These are phyloP conservation scores for Colletotrichum trifolii DNA, from an alignment of 2,329 filamentous ascomycete species.

Conservation along the genomic window DNA sequence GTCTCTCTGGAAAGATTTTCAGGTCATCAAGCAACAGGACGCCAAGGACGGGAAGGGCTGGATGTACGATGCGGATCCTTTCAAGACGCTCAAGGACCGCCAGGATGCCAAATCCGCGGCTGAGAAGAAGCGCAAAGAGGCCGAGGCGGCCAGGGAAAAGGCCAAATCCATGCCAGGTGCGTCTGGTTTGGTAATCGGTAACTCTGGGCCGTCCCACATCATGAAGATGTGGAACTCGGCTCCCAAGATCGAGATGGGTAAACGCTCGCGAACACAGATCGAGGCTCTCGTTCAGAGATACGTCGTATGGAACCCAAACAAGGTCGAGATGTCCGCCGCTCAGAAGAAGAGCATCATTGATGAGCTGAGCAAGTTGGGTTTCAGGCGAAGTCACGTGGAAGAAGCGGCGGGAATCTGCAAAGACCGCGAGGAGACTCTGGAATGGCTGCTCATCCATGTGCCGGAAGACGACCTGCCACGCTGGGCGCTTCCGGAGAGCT, in stretches of 20 bases:
- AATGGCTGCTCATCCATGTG: slow-evolving; percentile 97
- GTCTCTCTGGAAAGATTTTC: slow-evolving; percentile 92
- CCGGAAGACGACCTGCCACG: slow-evolving; percentile 95
- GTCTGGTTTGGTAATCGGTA: slow-evolving; percentile 65
- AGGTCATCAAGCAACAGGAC: slow-evolving; percentile 83
- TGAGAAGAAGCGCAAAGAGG: slow-evolving; percentile 83
- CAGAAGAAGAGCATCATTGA: slow-evolving; percentile 72
- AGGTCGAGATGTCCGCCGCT: slow-evolving; percentile 69
- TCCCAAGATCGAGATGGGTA: slow-evolving; percentile 93
- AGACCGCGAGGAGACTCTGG: slow-evolving; percentile 89
- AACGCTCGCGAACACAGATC: slow-evolving; percentile 79
- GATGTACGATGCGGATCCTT: slow-evolving; percentile 97
- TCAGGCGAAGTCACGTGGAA: slow-evolving; percentile 88
- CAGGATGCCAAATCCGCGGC: slow-evolving; percentile 80
- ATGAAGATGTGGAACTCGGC: slow-evolving; percentile 85
- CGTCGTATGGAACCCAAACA: slow-evolving; percentile 88
- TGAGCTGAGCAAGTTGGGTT: slow-evolving; percentile 82
- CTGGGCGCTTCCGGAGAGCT: slow-evolving; percentile 92
- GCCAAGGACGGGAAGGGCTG: slow-evolving; percentile 80
- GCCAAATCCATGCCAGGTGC: slow-evolving; percentile 72
- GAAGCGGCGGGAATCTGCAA: slow-evolving; percentile 91
- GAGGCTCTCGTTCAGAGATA: slow-evolving; percentile 83
- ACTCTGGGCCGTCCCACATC: slow-evolving; percentile 55
- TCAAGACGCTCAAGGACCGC: slow-evolving; percentile 81
- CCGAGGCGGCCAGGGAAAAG: slow-evolving; percentile 74